Evolutionary conservation across 192 early-diverging fungal genomes (phyloP), one percentile per base, ranked within the genome.

Genomic region (Pecoramyces ruminantium): DNA sequence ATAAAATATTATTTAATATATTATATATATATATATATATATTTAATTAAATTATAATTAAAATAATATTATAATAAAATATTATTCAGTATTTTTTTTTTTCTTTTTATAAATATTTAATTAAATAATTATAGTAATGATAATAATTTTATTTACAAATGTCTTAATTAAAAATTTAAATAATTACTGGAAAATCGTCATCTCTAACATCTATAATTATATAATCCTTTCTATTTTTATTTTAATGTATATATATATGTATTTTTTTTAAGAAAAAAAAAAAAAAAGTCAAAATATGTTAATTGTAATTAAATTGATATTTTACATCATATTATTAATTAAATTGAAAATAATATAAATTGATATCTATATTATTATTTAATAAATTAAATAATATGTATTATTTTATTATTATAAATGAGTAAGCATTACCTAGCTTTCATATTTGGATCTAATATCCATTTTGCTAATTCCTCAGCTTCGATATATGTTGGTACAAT

Each of bases 171-270:
- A 40, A 14, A 13, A 13, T 14, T 1, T 40, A 1, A 1, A 67
- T 67, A 67, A 67, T 29, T 87, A 90, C 90, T 79, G 81, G 79
- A 40, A 84, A 90, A 78, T 91, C 90, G 78, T 86, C 84, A 83
- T 91, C 89, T 30, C 93, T 86, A 29, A 94, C 94, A 82, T 95
- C 93, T 28, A 94, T 86, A 21, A 96, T 83, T 17, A 93, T 78
- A 78, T 94, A 96, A 85, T 95, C 94, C 29, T 83, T 86, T 27
- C 90, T 67, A n/a, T 67, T n/a, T 67, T 4, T 40, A 14, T 40
- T 13, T 13, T 15, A 40, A 14, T 51, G 21, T 51, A 51, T 51
- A 34, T 51, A 2, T 13, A 51, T 4, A 51, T 21, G 2, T 51
- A 67, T 67, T 11, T 67, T n/a, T 8, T 67, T n/a, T n/a, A n/a